These are phyloP conservation scores for Fraxinus dipetala DNA, from an alignment of 305 asterid genomes.

Conservation along the genomic window DNA sequence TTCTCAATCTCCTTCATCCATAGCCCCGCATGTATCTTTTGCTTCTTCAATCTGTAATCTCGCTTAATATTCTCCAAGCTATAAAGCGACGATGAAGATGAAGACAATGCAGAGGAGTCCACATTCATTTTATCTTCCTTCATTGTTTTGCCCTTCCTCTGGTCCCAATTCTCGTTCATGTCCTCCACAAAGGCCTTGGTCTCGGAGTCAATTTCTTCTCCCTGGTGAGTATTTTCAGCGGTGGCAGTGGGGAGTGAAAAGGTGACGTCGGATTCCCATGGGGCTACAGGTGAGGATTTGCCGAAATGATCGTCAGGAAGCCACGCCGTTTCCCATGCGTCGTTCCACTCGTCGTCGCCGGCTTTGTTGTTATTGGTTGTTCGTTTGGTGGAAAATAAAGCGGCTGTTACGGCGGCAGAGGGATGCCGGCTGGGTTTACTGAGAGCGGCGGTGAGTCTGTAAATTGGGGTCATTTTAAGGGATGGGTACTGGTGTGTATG, in stretches of 20 bases:
- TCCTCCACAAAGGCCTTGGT: slow-evolving; percentile 90
- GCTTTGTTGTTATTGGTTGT: slow-evolving; percentile 15
- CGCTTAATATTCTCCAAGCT: slow-evolving; percentile 72
- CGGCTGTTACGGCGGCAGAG: slow-evolving; percentile 19
- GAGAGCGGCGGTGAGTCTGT: slow-evolving; percentile 32
- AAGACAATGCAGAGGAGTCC: slow-evolving; percentile 8
- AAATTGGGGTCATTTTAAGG: slow-evolving; percentile 34
- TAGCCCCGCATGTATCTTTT: slow-evolving; percentile 73
- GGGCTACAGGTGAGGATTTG: slow-evolving; percentile 37
- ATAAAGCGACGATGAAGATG: slow-evolving; percentile 41
- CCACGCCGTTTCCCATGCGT: slow-evolving; percentile 92
- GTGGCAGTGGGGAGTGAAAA: slow-evolving; percentile 48
- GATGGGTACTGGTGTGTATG: slow-evolving; percentile 22
- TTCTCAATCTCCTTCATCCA: slow-evolving; percentile 94
- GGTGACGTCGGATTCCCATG: slow-evolving; percentile 80
- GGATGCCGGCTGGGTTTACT: slow-evolving; percentile 32
- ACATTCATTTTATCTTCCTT: slow-evolving; percentile 31
- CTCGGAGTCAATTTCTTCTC: slow-evolving; percentile 51
- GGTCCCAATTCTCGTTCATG: slow-evolving; percentile 91
- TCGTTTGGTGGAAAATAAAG: slow-evolving; percentile 35
- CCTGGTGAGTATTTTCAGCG: slow-evolving; percentile 24
- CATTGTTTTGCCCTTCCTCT: slow-evolving; percentile 68
- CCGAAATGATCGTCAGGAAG: slow-evolving; percentile 65
- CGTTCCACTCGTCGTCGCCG: slow-evolving; percentile 80
- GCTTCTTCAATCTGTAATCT: slow-evolving; percentile 83